Base-by-base conservation (phyloP, 2,329 filamentous ascomycete genomes). In the Paracorniculantispora psalliotae region DNA sequence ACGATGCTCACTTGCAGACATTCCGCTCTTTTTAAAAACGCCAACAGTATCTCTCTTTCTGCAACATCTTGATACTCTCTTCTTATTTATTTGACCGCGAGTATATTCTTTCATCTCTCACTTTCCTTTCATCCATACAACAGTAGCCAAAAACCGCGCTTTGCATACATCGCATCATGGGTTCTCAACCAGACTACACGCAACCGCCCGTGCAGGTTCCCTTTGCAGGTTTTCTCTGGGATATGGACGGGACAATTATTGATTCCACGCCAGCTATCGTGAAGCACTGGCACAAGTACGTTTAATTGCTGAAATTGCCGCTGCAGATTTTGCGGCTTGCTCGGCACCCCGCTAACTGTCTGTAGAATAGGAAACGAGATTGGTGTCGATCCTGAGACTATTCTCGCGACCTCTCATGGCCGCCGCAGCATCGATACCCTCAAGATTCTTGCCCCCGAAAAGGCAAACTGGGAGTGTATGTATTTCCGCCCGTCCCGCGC, bases 381-480 rank as follows among this genome's bases (percentile, higher is more conserved):
- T 67, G 90, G 90, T 25, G 87, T 97, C 23, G 85, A 91, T 64
- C 90, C 91, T n/a, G 81, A 87, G 50, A 83, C 88, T 48, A 97
- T 99, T 67, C 82, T 97, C 26, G 83, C 91, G 67, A 96, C 91
- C 10, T 96, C 92, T 5, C 94, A 99, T 74, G 94, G 94, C 62
- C 85, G 93, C 61, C 81, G 94, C 60, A 91, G 87, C 65, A 96
- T 97, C 68, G 94, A 99, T 67, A 86, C 89, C 2, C 80, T 99
- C 60, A 84, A 84, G 71, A 78, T 92, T 28, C 83, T 96, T 60
- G 87, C 90, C 62, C 89, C 91, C 17, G 86, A 90, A 66, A 91
- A 91, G 71, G 94, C 94, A 44, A 97, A 88, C 67, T 93, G 90
- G 91, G 91, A 96, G 64, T 96, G 91, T 96, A 76, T 77, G 90